phyloP scores from a whole-genome alignment of 768 basidiomycete genomes.

The Terana coerulea region DNA sequence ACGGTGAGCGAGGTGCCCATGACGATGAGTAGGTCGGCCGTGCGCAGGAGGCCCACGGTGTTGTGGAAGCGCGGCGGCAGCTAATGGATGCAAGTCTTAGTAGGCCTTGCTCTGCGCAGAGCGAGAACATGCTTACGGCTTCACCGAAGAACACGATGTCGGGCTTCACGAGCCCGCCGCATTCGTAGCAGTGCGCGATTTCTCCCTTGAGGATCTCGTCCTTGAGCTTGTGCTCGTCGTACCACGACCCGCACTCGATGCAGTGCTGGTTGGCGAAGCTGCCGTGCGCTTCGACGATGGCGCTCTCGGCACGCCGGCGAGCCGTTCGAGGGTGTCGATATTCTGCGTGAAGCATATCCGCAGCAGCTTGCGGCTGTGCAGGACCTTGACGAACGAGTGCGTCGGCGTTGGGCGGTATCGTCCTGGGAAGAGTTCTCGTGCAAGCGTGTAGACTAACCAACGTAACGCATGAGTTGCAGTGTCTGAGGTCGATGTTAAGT shows the following conservation, averaged over 20 bases:
- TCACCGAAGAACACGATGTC: slow-evolving; percentile 96
- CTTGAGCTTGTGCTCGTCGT: slow-evolving; percentile 66
- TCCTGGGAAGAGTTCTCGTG: slow-evolving; percentile 90
- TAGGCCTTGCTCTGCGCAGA: slow-evolving; percentile 64
- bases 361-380: slow-evolving; percentile 66
- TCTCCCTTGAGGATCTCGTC: slow-evolving; percentile 53
- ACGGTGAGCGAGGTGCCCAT: slow-evolving; percentile 90
- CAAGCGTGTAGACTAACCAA: slow-evolving; percentile 77
- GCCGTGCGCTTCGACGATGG: slow-evolving; percentile 93
- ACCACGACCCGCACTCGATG: slow-evolving; percentile 61
- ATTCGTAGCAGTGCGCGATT: slow-evolving; percentile 65
- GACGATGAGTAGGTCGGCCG: slow-evolving; percentile 86
- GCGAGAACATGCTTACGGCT: slow-evolving; percentile 38
- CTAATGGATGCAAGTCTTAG: slow-evolving; percentile 32
- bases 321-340: slow-evolving; percentile 87
- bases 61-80: slow-evolving; percentile 69
- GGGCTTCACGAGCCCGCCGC: slow-evolving; percentile 82
- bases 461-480: not conserved
- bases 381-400: slow-evolving; percentile 85
- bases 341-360: slow-evolving; percentile 86
- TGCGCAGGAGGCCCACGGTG: slow-evolving; percentile 45
- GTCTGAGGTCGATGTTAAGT: not conserved
- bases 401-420: slow-evolving; percentile 83
- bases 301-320: slow-evolving; percentile 71
- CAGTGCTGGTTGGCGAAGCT: slow-evolving; percentile 89